Evolutionary conservation across 2,329 filamentous ascomycete genomes (phyloP).

Genomic region (Fusarium ramigenum): DNA sequence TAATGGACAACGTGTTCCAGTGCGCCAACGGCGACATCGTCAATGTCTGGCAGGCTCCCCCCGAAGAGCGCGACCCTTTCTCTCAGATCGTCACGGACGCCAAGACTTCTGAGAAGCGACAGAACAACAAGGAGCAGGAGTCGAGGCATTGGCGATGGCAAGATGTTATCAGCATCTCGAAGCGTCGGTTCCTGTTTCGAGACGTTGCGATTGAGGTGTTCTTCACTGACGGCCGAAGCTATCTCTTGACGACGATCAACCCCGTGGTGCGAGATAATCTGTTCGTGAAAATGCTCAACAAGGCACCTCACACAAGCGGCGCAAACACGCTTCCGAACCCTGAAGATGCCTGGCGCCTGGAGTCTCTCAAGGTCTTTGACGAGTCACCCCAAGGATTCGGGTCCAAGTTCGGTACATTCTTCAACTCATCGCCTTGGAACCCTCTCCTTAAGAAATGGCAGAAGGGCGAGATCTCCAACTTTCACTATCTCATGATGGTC

Average conservation of each 20-base stretch:
- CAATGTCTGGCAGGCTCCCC: conserved; percentile 91
- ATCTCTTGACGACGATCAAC: conserved; percentile 86
- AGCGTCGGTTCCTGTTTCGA: conserved; percentile 92
- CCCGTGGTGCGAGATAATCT: conserved; percentile 80
- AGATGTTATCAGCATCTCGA: conserved; percentile 94
- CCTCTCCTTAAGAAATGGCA: conserved; percentile 91
- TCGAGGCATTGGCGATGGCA: conserved; percentile 93
- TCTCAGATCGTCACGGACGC: conserved; percentile 87
- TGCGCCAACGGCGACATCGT: conserved; percentile 95
- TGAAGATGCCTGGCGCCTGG: conserved; percentile 92
- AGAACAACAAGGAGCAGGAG: conserved; percentile 73
- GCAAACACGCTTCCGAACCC: conserved; percentile 75
- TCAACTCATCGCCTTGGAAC: conserved; percentile 83
- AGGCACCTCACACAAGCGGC: conserved; percentile 82
- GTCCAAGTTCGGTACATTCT: conserved; percentile 90
- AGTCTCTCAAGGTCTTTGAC: conserved; percentile 77
- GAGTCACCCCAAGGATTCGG: conserved; percentile 73
- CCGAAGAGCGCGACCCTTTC: conserved; percentile 93
- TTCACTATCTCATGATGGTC: conserved; percentile 97
- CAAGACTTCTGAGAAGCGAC: conserved; percentile 68
- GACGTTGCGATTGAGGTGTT: conserved; percentile 98
- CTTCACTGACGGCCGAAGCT: conserved; percentile 96
- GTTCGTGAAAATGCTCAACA: conserved; percentile 76
- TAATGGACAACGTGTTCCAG: conserved; percentile 97
- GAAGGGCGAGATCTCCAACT: conserved; percentile 95